Percentiles rank a stretch among this genome's conserved stretches.
Conservation (phyloP, 2,329 filamentous ascomycete species). For the Ophiostoma ips region DNA sequence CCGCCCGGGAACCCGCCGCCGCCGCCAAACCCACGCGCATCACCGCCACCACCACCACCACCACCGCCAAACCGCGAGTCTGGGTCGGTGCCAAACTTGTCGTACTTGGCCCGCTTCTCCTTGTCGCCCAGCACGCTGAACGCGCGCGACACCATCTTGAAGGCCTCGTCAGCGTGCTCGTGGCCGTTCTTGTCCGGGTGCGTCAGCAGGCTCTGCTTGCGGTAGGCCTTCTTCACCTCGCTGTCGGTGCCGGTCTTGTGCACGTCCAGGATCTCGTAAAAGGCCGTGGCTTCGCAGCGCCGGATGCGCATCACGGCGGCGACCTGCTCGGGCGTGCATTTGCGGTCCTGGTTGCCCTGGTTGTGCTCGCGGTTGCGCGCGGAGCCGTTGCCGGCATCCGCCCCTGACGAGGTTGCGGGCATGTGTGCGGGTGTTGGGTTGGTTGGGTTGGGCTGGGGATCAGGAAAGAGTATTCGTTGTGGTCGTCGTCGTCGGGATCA, state of each 20-base stretch:
- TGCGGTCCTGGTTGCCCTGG: constrained; percentile 60
- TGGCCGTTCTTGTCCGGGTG: constrained; percentile 99
- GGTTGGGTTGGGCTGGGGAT: no score
- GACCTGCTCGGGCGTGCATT: constrained; percentile 82
- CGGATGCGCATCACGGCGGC: constrained; percentile 81
- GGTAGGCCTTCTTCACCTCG: constrained; percentile 96
- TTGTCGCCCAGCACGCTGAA: constrained; percentile 88
- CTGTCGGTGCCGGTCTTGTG: constrained; percentile 54
- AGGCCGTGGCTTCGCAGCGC: constrained; percentile 70
- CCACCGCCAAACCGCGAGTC: constrained; percentile 67
- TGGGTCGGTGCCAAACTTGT: constrained; percentile 82
- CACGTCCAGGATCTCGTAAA: constrained; percentile 83
- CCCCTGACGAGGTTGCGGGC: constrained; percentile 39
- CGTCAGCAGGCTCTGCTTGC: constrained; percentile 83
- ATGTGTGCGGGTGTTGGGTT: not conserved
- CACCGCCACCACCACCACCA: constrained; percentile 25
- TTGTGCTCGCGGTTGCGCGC: constrained; percentile 50
- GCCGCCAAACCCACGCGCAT: constrained; percentile 21
- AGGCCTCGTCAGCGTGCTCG: constrained; percentile 88
- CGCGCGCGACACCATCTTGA: constrained; percentile 92
- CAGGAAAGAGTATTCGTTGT: no score
- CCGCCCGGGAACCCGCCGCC: constrained; percentile 32
- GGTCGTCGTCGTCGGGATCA: not conserved
- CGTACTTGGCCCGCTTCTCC: constrained; percentile 82
- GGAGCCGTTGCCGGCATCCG: constrained; percentile 29